Evolutionary conservation across 306 rosid species (phyloP).

Genomic region (Fagus sylvatica): DNA sequence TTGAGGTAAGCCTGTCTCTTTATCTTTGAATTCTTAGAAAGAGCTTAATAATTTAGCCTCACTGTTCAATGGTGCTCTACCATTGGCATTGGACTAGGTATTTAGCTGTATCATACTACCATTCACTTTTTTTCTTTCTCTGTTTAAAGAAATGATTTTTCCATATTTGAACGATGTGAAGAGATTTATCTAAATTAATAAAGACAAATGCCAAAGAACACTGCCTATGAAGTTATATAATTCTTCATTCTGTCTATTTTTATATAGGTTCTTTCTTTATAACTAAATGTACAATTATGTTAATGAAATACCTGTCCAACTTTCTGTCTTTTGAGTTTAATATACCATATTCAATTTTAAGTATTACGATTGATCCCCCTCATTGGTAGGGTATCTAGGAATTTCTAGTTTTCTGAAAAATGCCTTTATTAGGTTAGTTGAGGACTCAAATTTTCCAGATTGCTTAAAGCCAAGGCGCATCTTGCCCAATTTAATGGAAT

Average conservation of each 20-base stretch:
- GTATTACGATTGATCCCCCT: background rate
- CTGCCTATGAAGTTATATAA: background rate
- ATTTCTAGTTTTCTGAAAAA: background rate
- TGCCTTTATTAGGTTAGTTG: background rate
- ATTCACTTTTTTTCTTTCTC: background rate
- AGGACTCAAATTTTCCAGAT: background rate
- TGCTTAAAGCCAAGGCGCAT: background rate
- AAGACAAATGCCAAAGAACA: background rate
- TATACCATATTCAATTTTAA: background rate
- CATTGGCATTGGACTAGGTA: background rate
- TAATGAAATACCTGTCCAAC: background rate
- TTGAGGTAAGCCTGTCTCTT: conserved; percentile 56
- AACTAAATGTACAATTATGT: background rate
- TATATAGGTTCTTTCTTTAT: background rate
- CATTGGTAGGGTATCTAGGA: background rate
- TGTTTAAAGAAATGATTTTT: background rate
- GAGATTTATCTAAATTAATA: background rate
- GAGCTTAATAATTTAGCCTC: conserved; percentile 1
- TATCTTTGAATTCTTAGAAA: background rate
- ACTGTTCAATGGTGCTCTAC: background rate
- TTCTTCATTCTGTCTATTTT: background rate
- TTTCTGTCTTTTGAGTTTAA: background rate
- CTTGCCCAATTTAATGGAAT: background rate
- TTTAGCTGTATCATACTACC: background rate
- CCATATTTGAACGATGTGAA: background rate